Conservation (phyloP, 164 flowering plant genomes). For the Vitis cinerea region DNA sequence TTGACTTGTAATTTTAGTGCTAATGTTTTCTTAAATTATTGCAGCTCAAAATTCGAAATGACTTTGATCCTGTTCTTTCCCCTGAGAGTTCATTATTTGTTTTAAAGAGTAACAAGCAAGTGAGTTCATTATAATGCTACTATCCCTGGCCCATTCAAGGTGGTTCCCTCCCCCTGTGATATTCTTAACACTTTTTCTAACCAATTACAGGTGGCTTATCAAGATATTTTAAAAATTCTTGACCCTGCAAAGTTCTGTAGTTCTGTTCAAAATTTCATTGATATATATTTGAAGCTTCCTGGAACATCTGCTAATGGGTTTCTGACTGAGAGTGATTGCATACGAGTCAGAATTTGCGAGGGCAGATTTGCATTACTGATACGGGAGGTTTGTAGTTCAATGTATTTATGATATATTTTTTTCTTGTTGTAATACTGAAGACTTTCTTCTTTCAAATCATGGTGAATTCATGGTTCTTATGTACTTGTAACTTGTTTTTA, state of each 20-base stretch:
- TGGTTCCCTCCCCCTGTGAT: conserved; percentile 11
- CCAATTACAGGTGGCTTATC: conserved; percentile 69
- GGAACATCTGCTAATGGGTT: conserved; percentile 79
- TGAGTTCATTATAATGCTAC: conserved; percentile 21
- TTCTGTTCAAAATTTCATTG: conserved; percentile 91
- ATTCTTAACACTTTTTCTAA: not conserved
- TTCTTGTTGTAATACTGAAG: not conserved
- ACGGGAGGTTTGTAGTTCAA: conserved; percentile 71
- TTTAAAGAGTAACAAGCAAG: conserved; percentile 92
- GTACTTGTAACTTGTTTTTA: conserved; percentile 14
- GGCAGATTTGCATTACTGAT: conserved; percentile 95
- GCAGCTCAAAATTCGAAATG: conserved; percentile 97
- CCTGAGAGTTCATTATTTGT: conserved; percentile 98
- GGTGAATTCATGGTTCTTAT: not conserved
- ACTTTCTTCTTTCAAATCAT: not conserved
- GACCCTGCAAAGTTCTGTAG: conserved; percentile 85
- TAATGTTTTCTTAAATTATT: conserved; percentile 8
- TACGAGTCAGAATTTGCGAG: conserved; percentile 95
- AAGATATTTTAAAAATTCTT: conserved; percentile 81
- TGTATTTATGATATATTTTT: not conserved
- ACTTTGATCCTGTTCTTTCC: conserved; percentile 98
- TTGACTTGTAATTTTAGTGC: not conserved
- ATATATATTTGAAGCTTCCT: conserved; percentile 81
- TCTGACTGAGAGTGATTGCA: conserved; percentile 88
- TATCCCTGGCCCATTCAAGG: not conserved